Conservation (phyloP, 2,329 filamentous ascomycete species). For the Dactylella cylindrospora region DNA sequence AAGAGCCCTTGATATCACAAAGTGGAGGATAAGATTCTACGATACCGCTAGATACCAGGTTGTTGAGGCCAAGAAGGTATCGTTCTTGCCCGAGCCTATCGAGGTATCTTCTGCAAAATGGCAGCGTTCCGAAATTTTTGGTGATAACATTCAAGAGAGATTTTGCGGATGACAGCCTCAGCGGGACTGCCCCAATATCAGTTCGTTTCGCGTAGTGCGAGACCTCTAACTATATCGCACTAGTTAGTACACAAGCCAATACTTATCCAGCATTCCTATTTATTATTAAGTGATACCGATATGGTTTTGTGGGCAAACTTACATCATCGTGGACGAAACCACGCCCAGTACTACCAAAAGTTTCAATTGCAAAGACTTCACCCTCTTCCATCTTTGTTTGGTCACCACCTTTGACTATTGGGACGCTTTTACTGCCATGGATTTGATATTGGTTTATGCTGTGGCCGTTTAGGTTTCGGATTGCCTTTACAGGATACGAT, state of each 20-base stretch:
- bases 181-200: constrained; percentile 69
- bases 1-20: constrained; percentile 88
- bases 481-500: constrained; percentile 77
- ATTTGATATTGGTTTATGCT: constrained; percentile 87
- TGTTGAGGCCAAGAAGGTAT: constrained; percentile 87
- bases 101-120: constrained; percentile 86
- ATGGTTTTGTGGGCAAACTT: constrained; percentile 50
- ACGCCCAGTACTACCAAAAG: constrained; percentile 89
- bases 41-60: constrained; percentile 76
- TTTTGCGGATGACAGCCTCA: constrained; percentile 80
- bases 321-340: constrained; percentile 85
- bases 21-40: constrained; percentile 89
- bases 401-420: constrained; percentile 85
- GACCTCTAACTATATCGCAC: constrained; percentile 63
- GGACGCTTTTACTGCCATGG: constrained; percentile 88
- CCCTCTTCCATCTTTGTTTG: constrained; percentile 97
- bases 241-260: constrained; percentile 40
- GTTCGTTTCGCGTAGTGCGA: constrained; percentile 80
- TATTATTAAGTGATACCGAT: background rate
- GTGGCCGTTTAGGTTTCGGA: constrained; percentile 85
- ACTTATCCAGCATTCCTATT: too few species aligned
- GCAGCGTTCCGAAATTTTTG: constrained; percentile 92
- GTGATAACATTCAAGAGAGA: constrained; percentile 83
- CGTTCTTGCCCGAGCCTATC: constrained; percentile 93
- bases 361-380: constrained; percentile 93